phyloP scores from a whole-genome alignment of 148 eudicot genomes.

The Cornus suecica region DNA sequence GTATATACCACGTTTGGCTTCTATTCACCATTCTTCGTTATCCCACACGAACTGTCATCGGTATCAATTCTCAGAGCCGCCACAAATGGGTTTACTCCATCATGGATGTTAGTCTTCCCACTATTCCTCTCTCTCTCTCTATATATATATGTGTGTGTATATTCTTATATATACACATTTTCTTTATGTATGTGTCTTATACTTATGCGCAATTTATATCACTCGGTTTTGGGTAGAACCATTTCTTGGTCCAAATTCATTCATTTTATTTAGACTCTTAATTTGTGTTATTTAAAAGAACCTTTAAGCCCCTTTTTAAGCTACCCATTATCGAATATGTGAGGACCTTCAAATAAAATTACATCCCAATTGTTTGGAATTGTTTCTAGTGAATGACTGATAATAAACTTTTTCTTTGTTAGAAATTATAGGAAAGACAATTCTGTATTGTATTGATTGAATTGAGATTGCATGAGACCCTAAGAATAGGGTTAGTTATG shows the following conservation, averaged over 20 bases:
- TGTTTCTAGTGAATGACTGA: no score
- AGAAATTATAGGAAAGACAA: no score
- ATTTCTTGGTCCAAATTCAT: background rate
- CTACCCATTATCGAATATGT: background rate
- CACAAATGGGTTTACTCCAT: constrained; percentile 58
- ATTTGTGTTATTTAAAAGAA: no score
- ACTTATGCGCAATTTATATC: background rate
- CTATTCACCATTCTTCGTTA: constrained; percentile 26
- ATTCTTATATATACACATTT: no score
- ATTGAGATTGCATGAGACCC: no score
- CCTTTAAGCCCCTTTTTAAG: background rate
- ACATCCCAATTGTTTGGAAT: background rate
- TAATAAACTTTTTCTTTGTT: no score
- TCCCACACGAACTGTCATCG: constrained; percentile 67
- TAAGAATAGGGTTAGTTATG: no score
- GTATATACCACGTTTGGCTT: constrained; percentile 64
- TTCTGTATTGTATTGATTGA: no score
- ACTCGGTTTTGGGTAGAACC: background rate
- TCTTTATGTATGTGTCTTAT: background rate
- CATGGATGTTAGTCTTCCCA: constrained; percentile 52
- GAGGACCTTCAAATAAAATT: background rate
- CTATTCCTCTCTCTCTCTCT: background rate
- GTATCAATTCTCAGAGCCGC: constrained; percentile 63
- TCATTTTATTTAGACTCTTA: background rate
- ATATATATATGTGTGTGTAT: background rate